Percentiles rank a stretch among this genome's conserved stretches.
Evolutionary conservation across 2,329 filamentous ascomycete genomes (phyloP).

Genomic region (Thielaviopsis populi): DNA sequence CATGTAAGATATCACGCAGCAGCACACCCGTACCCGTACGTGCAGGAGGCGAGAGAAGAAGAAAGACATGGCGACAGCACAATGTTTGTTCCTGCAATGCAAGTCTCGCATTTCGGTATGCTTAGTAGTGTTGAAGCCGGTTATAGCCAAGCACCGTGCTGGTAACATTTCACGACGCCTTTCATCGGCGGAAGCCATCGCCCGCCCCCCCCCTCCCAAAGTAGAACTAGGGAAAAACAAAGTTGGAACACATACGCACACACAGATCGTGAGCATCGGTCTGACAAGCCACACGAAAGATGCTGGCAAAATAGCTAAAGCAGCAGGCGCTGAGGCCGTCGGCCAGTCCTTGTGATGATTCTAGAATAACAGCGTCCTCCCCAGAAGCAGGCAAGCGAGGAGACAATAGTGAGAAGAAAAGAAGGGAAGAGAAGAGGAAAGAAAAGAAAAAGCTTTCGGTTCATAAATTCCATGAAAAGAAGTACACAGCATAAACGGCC

Average conservation of each 20-base stretch:
- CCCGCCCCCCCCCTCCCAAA: no score
- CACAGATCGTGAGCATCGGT: no score
- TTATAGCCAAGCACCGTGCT: no score
- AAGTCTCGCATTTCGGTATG: background rate
- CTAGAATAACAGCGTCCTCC: background rate
- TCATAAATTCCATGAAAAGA: background rate
- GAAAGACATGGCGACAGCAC: background rate
- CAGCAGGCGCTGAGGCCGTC: slow-evolving; percentile 2
- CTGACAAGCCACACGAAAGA: background rate
- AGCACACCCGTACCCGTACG: background rate
- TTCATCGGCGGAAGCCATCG: no score
- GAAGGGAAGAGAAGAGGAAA: background rate
- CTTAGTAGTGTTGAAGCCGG: background rate
- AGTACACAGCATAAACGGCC: background rate
- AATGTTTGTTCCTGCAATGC: background rate
- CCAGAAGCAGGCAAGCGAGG: background rate
- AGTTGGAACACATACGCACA: no score
- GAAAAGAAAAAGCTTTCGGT: background rate
- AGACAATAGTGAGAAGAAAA: background rate
- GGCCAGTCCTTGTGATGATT: background rate
- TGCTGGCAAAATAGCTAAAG: background rate
- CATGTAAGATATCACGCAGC: background rate
- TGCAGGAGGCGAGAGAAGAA: background rate
- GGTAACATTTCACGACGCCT: no score
- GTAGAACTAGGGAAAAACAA: no score